These are phyloP conservation scores for Trichomonas tenax DNA, from an alignment of 208 protist species.

Conservation along the genomic window DNA sequence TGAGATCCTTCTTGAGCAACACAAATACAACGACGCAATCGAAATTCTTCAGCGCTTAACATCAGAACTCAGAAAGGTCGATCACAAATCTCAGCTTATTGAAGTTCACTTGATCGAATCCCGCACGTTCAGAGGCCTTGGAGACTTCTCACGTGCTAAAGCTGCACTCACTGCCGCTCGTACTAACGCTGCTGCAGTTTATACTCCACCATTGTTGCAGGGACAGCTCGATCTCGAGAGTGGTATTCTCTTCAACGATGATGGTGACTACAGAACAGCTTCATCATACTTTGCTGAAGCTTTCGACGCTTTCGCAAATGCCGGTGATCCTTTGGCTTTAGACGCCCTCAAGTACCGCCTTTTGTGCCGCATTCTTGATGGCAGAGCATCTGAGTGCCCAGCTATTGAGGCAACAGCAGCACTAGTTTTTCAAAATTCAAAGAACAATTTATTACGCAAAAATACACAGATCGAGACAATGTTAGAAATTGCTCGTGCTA, in stretches of 20 bases:
- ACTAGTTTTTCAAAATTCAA: background rate
- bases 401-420: background rate
- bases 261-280: background rate
- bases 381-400: background rate
- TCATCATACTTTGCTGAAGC: conserved; percentile 12
- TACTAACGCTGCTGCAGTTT: conserved; percentile 90
- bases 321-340: background rate
- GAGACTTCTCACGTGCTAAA: conserved; percentile 68
- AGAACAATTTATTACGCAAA: background rate
- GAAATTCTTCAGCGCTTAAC: conserved; percentile 36
- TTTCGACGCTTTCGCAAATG: background rate
- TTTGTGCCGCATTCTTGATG: background rate
- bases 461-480: background rate
- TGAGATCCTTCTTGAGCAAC: conserved; percentile 63
- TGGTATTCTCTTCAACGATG: background rate
- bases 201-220: conserved; percentile 87
- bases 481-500: background rate
- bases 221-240: background rate
- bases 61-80: conserved; percentile 50
- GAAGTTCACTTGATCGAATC: conserved; percentile 91
- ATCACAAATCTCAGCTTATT: conserved; percentile 87
- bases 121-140: conserved; percentile 70
- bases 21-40: conserved; percentile 61
- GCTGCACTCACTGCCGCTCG: conserved; percentile 80
- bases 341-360: background rate